Evolutionary conservation across 495 filamentous ascomycete species (phyloP).

Genomic region (Penicillium steckii): DNA sequence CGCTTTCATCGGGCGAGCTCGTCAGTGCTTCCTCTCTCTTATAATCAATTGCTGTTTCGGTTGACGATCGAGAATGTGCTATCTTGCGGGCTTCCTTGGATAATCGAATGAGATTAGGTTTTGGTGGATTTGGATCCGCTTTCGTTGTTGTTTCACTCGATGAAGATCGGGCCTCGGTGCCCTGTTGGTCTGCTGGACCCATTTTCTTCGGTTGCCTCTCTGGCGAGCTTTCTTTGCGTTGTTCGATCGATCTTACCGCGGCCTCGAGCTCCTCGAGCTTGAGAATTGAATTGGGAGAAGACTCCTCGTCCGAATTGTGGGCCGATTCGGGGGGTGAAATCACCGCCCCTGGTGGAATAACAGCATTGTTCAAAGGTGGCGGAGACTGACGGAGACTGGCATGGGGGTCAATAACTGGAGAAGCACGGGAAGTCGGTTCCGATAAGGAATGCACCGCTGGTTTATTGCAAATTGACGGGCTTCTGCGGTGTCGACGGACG

Average conservation of each 20-base stretch:
- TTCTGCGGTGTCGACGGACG: constrained; percentile 65
- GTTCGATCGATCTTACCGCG: constrained; percentile 76
- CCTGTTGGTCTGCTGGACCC: constrained; percentile 36
- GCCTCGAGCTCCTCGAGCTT: constrained; percentile 77
- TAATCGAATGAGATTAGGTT: constrained; percentile 37
- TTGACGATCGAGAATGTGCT: constrained; percentile 79
- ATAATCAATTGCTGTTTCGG: constrained; percentile 63
- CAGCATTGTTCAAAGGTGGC: constrained; percentile 66
- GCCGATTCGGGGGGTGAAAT: constrained; percentile 86
- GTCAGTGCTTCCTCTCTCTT: constrained; percentile 55
- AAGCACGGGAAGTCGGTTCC: constrained; percentile 37
- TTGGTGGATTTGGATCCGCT: neutral
- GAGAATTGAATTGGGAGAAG: constrained; percentile 50
- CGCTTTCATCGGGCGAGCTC: constrained; percentile 63
- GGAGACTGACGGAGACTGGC: constrained; percentile 73
- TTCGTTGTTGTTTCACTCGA: constrained; percentile 14
- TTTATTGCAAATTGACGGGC: constrained; percentile 54
- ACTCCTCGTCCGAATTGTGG: constrained; percentile 78
- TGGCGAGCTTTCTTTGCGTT: constrained; percentile 64
- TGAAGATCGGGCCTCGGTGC: constrained; percentile 33
- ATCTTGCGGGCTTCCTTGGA: constrained; percentile 62
- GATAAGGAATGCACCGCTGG: constrained; percentile 22
- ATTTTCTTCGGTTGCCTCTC: constrained; percentile 28
- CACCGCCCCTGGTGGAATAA: constrained; percentile 75
- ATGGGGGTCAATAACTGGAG: constrained; percentile 51